Evolutionary conservation across 1,284 basidiomycete species (phyloP).

Genomic region (Malassezia furfur): DNA sequence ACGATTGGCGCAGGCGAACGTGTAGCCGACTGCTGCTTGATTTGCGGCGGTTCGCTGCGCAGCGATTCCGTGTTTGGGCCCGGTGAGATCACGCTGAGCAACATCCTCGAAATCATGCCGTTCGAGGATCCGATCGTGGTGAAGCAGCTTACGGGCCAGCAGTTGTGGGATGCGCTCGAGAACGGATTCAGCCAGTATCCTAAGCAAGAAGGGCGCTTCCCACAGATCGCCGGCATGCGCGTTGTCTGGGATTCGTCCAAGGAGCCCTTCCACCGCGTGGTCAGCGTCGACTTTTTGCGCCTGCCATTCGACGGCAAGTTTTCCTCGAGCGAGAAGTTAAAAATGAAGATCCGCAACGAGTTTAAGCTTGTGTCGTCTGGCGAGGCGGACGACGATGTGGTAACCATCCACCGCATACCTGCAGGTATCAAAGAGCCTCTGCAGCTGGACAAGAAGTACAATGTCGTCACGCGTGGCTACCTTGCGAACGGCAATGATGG

Average conservation of each 20-base stretch:
- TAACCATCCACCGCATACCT: conserved; percentile 22
- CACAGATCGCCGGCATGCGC: conserved; percentile 72
- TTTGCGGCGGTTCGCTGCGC: conserved; percentile 61
- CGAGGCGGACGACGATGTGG: conserved; percentile 49
- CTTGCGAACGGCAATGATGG: conserved; percentile 66
- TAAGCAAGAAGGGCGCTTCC: conserved; percentile 85
- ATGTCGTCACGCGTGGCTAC: conserved; percentile 66
- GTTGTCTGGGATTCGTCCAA: conserved; percentile 75
- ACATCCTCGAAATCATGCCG: conserved; percentile 76
- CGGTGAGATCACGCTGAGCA: conserved; percentile 67
- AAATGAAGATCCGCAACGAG: conserved; percentile 4
- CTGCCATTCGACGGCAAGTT: conserved; percentile 20
- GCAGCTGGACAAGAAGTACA: conserved; percentile 52
- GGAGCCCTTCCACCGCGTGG: conserved; percentile 26
- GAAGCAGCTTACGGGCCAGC: conserved; percentile 67
- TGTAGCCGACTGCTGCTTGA: conserved; percentile 29
- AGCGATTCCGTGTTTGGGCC: conserved; percentile 72
- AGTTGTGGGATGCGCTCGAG: conserved; percentile 74
- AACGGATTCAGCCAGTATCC: conserved; percentile 68
- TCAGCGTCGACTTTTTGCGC: conserved; percentile 30
- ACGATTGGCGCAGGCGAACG: conserved; percentile 1
- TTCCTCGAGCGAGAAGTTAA: background rate
- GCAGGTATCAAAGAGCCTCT: conserved; percentile 22
- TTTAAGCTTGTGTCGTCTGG: background rate
- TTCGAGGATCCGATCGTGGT: conserved; percentile 76